These are phyloP conservation scores for Batkoa obscura DNA, from an alignment of 371 early-diverging fungal species.

Conservation along the genomic window DNA sequence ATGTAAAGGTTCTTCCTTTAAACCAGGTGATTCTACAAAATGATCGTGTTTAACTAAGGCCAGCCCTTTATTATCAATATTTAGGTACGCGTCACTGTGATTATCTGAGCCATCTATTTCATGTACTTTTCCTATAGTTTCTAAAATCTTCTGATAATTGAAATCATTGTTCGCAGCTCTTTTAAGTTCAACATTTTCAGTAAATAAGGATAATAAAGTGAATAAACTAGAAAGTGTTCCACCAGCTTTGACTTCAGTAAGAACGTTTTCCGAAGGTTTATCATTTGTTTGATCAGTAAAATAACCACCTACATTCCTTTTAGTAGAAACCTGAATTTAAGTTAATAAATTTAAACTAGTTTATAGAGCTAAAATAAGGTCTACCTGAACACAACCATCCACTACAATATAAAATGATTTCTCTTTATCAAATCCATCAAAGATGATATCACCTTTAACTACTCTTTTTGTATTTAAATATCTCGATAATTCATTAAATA, in stretches of 20 bases:
- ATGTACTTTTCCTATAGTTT: conserved; percentile 4
- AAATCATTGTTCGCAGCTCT: not conserved
- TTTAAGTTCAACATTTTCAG: conserved; percentile 44
- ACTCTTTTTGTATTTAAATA: conserved; percentile 69
- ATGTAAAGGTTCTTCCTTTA: conserved; percentile 17
- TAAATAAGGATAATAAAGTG: conserved; percentile 74
- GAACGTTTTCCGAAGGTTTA: conserved; percentile 32
- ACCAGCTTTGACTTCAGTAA: conserved; percentile 78
- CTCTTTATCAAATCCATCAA: conserved; percentile 34
- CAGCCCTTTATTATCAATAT: not conserved
- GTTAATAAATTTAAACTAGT: conserved; percentile 7
- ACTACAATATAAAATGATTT: conserved; percentile 82
- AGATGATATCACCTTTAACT: conserved; percentile 73
- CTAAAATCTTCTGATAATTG: not conserved
- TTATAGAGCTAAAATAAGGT: conserved; percentile 7
- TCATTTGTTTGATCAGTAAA: conserved; percentile 12
- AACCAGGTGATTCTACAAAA: conserved; percentile 2
- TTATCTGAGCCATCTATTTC: too few relatives aligned
- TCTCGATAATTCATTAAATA: conserved; percentile 84
- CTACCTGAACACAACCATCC: conserved; percentile 82
- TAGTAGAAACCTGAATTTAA: not conserved
- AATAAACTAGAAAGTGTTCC: conserved; percentile 83
- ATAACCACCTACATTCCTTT: conserved; percentile 6
- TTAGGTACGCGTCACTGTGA: not conserved
- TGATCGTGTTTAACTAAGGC: not conserved